Evolutionary conservation across 1,139 yeast genomes (phyloP).

Genomic region (Yamadazyma triangularis): DNA sequence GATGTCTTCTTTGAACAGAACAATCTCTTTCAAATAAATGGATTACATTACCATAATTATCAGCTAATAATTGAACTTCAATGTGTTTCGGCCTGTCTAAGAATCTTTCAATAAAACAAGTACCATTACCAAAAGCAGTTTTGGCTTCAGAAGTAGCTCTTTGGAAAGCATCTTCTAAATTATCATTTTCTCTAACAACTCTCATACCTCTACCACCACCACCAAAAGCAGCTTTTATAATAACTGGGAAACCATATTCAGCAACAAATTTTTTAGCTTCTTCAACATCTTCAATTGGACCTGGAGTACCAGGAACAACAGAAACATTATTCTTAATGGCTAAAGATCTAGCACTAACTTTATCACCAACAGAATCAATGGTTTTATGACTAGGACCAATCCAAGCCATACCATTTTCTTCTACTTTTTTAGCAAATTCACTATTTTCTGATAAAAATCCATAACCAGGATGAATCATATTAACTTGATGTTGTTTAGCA

Average conservation of each 20-base stretch:
- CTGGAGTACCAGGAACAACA: conserved; percentile 97
- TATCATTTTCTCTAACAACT: conserved; percentile 96
- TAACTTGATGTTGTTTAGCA: conserved; percentile 82
- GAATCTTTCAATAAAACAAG: conserved; percentile 95
- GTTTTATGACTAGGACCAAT: conserved; percentile 88
- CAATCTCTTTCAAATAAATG: conserved; percentile 98
- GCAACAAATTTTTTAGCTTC: conserved; percentile 79
- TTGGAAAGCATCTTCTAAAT: conserved; percentile 82
- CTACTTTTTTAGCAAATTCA: conserved; percentile 90
- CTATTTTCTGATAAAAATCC: conserved; percentile 95
- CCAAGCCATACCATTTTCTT: conserved; percentile 90
- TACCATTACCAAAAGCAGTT: conserved; percentile 95
- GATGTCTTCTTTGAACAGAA: conserved; percentile 98
- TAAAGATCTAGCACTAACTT: conserved; percentile 87
- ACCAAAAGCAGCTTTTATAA: conserved; percentile 98
- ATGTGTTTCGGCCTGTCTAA: conserved; percentile 95
- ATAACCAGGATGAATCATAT: conserved; percentile 98
- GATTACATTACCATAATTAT: conserved; percentile 88
- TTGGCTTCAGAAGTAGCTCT: conserved; percentile 95
- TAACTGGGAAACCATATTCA: conserved; percentile 89
- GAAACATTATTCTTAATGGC: conserved; percentile 85
- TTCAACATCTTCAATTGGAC: conserved; percentile 79
- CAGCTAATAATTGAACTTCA: conserved; percentile 95
- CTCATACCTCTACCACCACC: conserved; percentile 99
- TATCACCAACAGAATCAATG: conserved; percentile 97